These are phyloP conservation scores for Spiromastix sp. DNA, from an alignment of 2,329 filamentous ascomycete species.

Conservation along the genomic window DNA sequence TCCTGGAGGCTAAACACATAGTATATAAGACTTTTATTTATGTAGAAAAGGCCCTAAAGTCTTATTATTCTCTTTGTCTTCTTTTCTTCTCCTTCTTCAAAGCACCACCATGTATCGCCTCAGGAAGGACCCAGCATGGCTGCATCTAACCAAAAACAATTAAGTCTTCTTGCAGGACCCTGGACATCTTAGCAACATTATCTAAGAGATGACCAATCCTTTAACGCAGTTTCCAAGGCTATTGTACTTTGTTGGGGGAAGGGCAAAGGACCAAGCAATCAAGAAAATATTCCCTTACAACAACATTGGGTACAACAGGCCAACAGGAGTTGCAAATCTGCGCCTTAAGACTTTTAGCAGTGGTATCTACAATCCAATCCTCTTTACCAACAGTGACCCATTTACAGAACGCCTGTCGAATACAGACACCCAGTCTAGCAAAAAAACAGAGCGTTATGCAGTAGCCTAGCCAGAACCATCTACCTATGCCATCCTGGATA, in stretches of 20 bases:
- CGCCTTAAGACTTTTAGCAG: neutral
- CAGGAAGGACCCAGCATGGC: too few relatives aligned
- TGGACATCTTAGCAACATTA: conserved; percentile 1
- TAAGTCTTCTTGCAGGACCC: neutral
- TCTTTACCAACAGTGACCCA: conserved; percentile 2
- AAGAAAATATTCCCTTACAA: conserved; percentile 2
- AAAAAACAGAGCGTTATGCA: neutral
- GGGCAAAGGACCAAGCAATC: conserved; percentile 3
- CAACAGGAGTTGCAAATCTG: neutral
- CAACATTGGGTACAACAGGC: neutral
- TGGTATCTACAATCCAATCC: conserved; percentile 1
- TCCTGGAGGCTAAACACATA: too few relatives aligned
- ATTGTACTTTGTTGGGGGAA: conserved; percentile 1
- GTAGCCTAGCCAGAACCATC: neutral
- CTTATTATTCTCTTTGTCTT: too few relatives aligned
- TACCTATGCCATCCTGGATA: neutral
- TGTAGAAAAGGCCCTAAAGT: too few relatives aligned
- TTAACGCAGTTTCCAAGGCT: conserved; percentile 3
- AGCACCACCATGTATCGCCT: too few relatives aligned
- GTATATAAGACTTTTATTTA: too few relatives aligned
- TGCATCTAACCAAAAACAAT: neutral
- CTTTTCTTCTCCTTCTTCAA: too few relatives aligned
- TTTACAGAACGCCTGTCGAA: neutral
- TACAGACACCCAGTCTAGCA: neutral
- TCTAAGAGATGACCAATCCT: conserved; percentile 1